Evolutionary conservation across 2,329 filamentous ascomycete genomes (phyloP).

Genomic region (Paraphaeosphaeria minitans): DNA sequence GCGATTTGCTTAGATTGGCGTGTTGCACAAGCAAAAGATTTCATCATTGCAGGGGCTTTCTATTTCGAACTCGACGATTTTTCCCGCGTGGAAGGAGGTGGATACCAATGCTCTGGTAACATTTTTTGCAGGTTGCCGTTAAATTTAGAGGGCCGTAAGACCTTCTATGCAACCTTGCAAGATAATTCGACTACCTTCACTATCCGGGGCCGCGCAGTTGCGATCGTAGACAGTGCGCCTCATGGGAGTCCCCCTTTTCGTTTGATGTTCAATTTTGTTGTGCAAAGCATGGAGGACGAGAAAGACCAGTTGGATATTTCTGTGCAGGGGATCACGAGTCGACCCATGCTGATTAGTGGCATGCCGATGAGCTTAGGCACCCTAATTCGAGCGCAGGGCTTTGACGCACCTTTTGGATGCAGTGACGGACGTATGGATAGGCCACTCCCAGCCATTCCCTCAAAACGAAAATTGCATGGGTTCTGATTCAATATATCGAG

Average conservation of each 20-base stretch:
- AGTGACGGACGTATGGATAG: slow-evolving; percentile 8
- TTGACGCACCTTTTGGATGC: slow-evolving; percentile 11
- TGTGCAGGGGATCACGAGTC: slow-evolving; percentile 7
- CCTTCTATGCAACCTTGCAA: not conserved
- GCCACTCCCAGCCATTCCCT: slow-evolving; percentile 6
- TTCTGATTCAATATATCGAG: no score
- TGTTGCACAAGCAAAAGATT: slow-evolving; percentile 13
- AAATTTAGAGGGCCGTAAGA: not conserved
- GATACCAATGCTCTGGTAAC: slow-evolving; percentile 9
- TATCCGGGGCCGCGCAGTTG: not conserved
- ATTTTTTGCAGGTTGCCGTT: slow-evolving; percentile 9
- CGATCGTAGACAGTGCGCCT: not conserved
- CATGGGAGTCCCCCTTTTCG: slow-evolving; percentile 8
- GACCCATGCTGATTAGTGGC: slow-evolving; percentile 13
- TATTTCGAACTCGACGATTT: slow-evolving; percentile 12
- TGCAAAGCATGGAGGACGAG: slow-evolving; percentile 5
- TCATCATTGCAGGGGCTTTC: slow-evolving; percentile 27
- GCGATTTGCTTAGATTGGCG: slow-evolving; percentile 12
- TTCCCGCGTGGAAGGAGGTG: slow-evolving; percentile 7
- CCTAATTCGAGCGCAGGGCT: slow-evolving; percentile 5
- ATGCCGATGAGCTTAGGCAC: slow-evolving; percentile 8
- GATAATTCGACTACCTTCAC: slow-evolving; percentile 4
- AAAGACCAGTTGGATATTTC: slow-evolving; percentile 12
- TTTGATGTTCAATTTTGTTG: slow-evolving; percentile 6
- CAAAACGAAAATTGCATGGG: not conserved